phyloP scores from a whole-genome alignment of 1,284 basidiomycete genomes.

The Ceratorhiza oryzae-sativae region DNA sequence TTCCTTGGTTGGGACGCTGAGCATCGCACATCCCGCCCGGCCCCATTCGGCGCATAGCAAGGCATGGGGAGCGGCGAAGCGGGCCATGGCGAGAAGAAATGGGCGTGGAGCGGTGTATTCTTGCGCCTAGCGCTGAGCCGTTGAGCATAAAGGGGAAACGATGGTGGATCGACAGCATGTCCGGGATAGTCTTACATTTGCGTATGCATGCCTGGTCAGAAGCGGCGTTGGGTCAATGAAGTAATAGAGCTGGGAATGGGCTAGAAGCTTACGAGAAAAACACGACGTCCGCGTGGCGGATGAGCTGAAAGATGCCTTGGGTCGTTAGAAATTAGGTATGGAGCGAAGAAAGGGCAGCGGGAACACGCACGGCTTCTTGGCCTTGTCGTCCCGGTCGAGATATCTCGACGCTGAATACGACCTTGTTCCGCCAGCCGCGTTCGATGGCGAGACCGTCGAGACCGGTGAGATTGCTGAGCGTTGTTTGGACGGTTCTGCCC shows the following conservation, averaged over 20 bases:
- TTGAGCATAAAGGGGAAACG: conserved; percentile 54
- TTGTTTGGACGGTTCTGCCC: conserved; percentile 43
- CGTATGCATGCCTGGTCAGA: conserved; percentile 64
- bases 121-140: conserved; percentile 27
- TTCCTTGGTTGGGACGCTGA: conserved; percentile 80
- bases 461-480: conserved; percentile 74
- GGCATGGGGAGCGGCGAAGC: conserved; percentile 70
- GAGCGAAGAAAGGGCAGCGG: conserved; percentile 27
- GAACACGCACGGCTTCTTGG: conserved; percentile 69
- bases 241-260: no score
- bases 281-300: conserved; percentile 77
- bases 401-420: conserved; percentile 78
- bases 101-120: conserved; percentile 61
- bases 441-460: conserved; percentile 79
- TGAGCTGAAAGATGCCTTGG: conserved; percentile 60
- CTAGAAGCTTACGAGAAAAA: conserved; percentile 58
- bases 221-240: no score
- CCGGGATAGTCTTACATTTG: conserved; percentile 55
- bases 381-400: conserved; percentile 74
- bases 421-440: conserved; percentile 77
- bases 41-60: conserved; percentile 77
- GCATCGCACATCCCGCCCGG: conserved; percentile 73
- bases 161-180: neutral
- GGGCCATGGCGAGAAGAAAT: conserved; percentile 73
- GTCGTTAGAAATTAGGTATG: conserved; percentile 39